Percentiles rank a stretch among this genome's conserved stretches.
phyloP scores from a whole-genome alignment of 257 asterid species.

The Gynochthodes officinalis region DNA sequence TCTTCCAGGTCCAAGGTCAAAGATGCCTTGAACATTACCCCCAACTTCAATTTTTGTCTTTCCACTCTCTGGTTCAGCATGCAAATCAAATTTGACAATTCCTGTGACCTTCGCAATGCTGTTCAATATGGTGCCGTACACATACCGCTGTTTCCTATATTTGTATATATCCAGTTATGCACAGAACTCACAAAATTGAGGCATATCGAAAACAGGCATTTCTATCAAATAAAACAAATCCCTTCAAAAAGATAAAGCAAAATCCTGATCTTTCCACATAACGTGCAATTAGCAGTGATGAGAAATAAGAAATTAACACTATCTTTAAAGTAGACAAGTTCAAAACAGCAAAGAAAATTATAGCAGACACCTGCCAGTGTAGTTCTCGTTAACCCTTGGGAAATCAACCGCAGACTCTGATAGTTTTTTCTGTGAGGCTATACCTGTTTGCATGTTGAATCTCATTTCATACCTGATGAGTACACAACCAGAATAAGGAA shows the following conservation, averaged over 20 bases:
- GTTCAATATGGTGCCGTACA: constrained; percentile 77
- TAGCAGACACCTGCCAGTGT: constrained; percentile 70
- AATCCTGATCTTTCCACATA: constrained; percentile 5
- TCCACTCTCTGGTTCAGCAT: constrained; percentile 69
- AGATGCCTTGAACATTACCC: constrained; percentile 80
- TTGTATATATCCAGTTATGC: constrained; percentile 10
- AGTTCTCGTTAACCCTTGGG: constrained; percentile 91
- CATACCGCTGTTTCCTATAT: constrained; percentile 84
- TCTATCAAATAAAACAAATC: background rate
- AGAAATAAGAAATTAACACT: background rate
- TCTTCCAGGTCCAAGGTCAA: constrained; percentile 81
- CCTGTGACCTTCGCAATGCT: constrained; percentile 88
- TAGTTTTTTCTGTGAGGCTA: constrained; percentile 78
- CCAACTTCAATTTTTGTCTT: constrained; percentile 89
- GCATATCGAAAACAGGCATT: background rate
- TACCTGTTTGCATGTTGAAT: constrained; percentile 82
- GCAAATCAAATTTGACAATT: constrained; percentile 82
- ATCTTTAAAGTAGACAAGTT: background rate
- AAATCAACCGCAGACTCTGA: constrained; percentile 89
- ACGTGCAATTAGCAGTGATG: background rate
- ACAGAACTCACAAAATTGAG: background rate
- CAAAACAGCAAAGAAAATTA: background rate
- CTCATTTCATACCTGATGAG: constrained; percentile 88
- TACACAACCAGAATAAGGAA: constrained; percentile 9
- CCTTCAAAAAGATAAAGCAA: background rate